Conservation (phyloP, 495 filamentous ascomycete genomes). For the Gamarada debralockiae region DNA sequence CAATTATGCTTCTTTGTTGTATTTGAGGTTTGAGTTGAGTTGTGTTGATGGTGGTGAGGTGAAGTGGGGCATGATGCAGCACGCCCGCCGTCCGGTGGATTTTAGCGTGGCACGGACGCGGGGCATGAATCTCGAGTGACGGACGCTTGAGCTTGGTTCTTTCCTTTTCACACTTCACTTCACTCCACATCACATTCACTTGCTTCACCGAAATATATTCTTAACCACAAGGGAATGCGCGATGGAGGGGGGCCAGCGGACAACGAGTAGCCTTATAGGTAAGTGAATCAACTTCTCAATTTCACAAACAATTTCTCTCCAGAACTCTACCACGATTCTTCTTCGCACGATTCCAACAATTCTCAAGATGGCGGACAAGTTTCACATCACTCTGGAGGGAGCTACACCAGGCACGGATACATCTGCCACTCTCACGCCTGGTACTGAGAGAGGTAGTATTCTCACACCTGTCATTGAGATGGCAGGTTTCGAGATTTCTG, state of each 20-base stretch:
- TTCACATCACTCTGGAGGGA: too few species aligned
- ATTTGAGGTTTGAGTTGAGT: too few species aligned
- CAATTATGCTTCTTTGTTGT: background rate
- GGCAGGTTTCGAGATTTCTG: too few species aligned
- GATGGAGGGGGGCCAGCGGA: conserved; percentile 21
- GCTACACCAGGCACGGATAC: too few species aligned
- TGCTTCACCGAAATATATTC: too few species aligned
- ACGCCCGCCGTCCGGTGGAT: too few species aligned
- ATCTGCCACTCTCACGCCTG: too few species aligned
- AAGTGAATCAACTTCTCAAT: conserved; percentile 4
- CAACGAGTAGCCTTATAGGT: conserved; percentile 19
- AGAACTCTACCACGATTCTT: background rate
- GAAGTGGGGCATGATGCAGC: too few species aligned
- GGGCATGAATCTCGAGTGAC: background rate
- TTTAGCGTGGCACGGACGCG: background rate
- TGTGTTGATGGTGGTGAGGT: too few species aligned
- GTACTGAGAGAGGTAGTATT: too few species aligned
- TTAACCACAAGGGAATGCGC: background rate
- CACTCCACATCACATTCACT: background rate
- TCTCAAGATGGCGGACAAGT: too few species aligned
- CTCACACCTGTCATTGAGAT: too few species aligned
- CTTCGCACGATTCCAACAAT: background rate
- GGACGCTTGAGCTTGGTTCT: background rate
- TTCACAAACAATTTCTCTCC: background rate
- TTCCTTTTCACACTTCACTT: background rate